These are phyloP conservation scores for Phlebopus sp. DNA, from an alignment of 1,284 basidiomycete species.

Conservation along the genomic window DNA sequence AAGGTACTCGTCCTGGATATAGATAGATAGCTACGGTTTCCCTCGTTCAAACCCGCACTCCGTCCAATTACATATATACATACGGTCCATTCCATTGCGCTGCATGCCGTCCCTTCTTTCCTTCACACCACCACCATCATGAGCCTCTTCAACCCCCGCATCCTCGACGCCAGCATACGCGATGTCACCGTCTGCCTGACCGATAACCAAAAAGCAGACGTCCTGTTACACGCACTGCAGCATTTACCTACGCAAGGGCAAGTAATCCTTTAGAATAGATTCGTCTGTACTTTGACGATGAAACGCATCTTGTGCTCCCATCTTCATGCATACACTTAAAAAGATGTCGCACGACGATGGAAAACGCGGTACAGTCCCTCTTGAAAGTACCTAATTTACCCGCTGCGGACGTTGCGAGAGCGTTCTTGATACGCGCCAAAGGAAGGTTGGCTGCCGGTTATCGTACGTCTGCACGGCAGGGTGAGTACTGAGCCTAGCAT, in stretches of 20 bases:
- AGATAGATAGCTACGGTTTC: too few species aligned
- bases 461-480: slow-evolving; percentile 62
- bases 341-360: slow-evolving; percentile 61
- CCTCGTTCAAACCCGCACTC: too few species aligned
- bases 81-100: too few species aligned
- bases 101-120: background rate
- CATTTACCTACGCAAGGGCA: slow-evolving; percentile 48
- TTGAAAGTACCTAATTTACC: slow-evolving; percentile 54
- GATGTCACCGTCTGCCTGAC: slow-evolving; percentile 56
- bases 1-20: too few species aligned
- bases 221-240: slow-evolving; percentile 60
- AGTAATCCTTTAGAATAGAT: slow-evolving; percentile 24
- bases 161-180: slow-evolving; percentile 67
- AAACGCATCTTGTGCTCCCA: background rate
- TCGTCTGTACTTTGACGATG: background rate
- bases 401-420: slow-evolving; percentile 53
- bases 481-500: too few species aligned
- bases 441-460: slow-evolving; percentile 57
- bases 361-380: slow-evolving; percentile 72
- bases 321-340: too few species aligned
- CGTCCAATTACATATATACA: too few species aligned
- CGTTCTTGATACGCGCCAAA: slow-evolving; percentile 61
- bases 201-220: slow-evolving; percentile 63
- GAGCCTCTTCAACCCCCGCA: slow-evolving; percentile 69
- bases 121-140: slow-evolving; percentile 23